Evolutionary conservation across 2,329 filamentous ascomycete species (phyloP), one percentile per base, ranked within the genome.

Genomic region (Fusarium musae): DNA sequence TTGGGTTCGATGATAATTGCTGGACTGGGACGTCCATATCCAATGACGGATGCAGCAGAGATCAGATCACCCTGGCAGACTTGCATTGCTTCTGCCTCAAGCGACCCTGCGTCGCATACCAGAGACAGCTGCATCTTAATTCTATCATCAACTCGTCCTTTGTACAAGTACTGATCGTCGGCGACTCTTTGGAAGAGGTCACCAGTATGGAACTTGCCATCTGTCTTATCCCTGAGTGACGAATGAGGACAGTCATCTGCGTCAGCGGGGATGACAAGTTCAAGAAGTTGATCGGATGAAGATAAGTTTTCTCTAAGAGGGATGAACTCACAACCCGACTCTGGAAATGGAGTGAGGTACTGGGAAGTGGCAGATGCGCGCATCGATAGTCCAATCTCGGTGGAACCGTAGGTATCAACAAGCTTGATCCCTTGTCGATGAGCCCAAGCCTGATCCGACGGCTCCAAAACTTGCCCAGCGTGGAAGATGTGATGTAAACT

Each of bases 71-170:
- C 26, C 6, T 63, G 13, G 3, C 64, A 68, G 8, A 40, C 64
- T 30, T 68, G 47, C 63, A 68, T 68, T 3, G 34, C 47, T 34
- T 68, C 65, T 6, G 42, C 23, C 7, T 69, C 65, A 3, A 68
- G 63, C 1, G 63, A 68, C 3, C 63, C 47, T 0, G 63, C 57
- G 1, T 68, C 64, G 2, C 56, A 68, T 2, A 49, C 21, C 1
- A 50, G 5, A 6, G 63, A 39, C 1, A 63, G 9, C 13, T 68
- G 47, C 65, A 68, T 68, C 26, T 68, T 63, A 32, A 68, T 68
- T 16, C 37, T 68, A 3, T 68, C 65, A 4, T 68, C 65, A 3
- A 68, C 56, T 2, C 65, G 47, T 9, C 63, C 63, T 36, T 44
- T 68, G 2, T 68, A 68, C 17, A 54, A 1, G 2, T 63, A 68